phyloP scores from a whole-genome alignment of 2,329 filamentous ascomycete species.

The Colletotrichum tofieldiae region DNA sequence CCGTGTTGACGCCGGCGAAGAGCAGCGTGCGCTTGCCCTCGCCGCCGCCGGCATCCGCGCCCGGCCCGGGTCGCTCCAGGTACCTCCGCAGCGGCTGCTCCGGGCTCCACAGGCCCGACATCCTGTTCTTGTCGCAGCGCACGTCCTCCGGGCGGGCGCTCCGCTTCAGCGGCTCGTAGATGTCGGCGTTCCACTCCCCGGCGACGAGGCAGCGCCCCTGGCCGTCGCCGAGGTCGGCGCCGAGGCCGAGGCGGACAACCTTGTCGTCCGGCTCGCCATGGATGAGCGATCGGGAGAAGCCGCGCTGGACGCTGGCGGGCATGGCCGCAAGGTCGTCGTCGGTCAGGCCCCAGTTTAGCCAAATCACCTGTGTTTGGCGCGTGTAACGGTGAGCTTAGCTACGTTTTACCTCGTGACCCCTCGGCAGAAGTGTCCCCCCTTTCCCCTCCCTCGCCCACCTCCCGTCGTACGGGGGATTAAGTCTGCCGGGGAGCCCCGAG shows the following conservation, averaged over 20 bases:
- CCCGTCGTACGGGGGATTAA: background rate
- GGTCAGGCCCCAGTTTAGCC: slow-evolving; percentile 72
- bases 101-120: slow-evolving; percentile 69
- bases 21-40: slow-evolving; percentile 64
- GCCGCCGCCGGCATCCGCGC: slow-evolving; percentile 22
- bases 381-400: slow-evolving; percentile 26
- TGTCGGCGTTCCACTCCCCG: slow-evolving; percentile 70
- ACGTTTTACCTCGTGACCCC: background rate
- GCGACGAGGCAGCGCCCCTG: slow-evolving; percentile 64
- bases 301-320: slow-evolving; percentile 63
- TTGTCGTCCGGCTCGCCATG: slow-evolving; percentile 29
- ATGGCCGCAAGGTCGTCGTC: slow-evolving; percentile 65
- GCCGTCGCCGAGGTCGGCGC: slow-evolving; percentile 62
- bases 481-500: slow-evolving; percentile 1
- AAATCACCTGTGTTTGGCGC: slow-evolving; percentile 56
- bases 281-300: slow-evolving; percentile 62
- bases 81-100: slow-evolving; percentile 59
- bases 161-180: slow-evolving; percentile 63
- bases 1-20: slow-evolving; percentile 73
- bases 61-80: slow-evolving; percentile 47
- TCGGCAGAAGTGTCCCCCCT: too few relatives aligned
- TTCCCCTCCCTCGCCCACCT: background rate
- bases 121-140: slow-evolving; percentile 70
- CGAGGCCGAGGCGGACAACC: slow-evolving; percentile 55
- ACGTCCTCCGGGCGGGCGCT: slow-evolving; percentile 58